Base-by-base conservation (phyloP, 306 rosid genomes). In the Datisca glomerata region DNA sequence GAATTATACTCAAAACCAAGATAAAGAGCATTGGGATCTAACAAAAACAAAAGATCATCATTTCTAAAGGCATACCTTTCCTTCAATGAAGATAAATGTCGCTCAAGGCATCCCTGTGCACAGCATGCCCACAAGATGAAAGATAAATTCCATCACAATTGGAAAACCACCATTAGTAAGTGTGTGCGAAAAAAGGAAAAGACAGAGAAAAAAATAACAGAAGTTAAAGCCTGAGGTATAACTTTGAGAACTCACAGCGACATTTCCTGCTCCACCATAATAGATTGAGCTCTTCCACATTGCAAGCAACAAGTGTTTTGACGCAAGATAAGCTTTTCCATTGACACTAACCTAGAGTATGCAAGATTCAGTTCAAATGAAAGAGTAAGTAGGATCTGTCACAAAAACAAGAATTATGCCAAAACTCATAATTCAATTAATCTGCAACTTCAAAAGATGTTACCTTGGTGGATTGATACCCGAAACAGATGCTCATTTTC, bases 101-200 rank as follows among this genome's bases (percentile, higher is more conserved):
- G 79, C 53, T 74, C 79, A 52, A 91, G 96, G 60, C 98, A 91
- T 15, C 69, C 74, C 75, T 91, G 75, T 91, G 98, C 59, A 85
- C 86, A 13, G 96, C 94, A 64, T 91, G 98, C 39, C 98, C 98
- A 64, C 98, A 91, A 19, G 98, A 91, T 54, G 98, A 91, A 60
- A 84, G 70, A 71, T 73, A 77, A 64, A 80, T 63, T 48, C 98
- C 98, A 68, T 84, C 98, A 31, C 86, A 80, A 59, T 80, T n/a
- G n/a, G n/a, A n/a, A n/a, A n/a, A n/a, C n/a, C n/a, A n/a, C n/a
- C n/a, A n/a, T n/a, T n/a, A n/a, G n/a, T n/a, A n/a, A n/a, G n/a
- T n/a, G n/a, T n/a, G n/a, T n/a, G n/a, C n/a, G n/a, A n/a, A n/a
- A n/a, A n/a, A n/a, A n/a, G n/a, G n/a, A n/a, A n/a, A n/a, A n/a